Conservation (phyloP, 805 yeast species). For the Barnettozyma populi region DNA sequence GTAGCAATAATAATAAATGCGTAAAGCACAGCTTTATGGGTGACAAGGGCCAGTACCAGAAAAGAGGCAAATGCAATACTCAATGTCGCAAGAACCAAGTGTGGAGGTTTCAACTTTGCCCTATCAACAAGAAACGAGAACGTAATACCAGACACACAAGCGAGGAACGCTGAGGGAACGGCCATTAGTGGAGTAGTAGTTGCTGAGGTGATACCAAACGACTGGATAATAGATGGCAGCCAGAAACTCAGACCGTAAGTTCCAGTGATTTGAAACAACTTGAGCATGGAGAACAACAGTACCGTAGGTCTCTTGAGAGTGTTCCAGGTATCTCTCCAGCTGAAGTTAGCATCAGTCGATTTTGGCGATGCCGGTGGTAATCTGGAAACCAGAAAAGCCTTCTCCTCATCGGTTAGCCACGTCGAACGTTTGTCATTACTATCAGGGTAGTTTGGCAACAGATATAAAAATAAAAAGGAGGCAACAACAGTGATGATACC, state of each 20-base stretch:
- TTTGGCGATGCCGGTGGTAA: conserved; percentile 8
- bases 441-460: conserved; percentile 20
- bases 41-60: conserved; percentile 6
- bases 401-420: conserved; percentile 16
- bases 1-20: conserved; percentile 11
- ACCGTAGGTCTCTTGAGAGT: conserved; percentile 8
- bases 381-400: conserved; percentile 5
- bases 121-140: conserved; percentile 16
- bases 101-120: conserved; percentile 5
- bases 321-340: not conserved
- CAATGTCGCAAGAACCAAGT: not conserved
- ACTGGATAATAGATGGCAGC: conserved; percentile 14
- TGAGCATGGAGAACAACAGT: conserved; percentile 9
- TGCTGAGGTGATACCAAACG: conserved; percentile 12
- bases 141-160: conserved; percentile 11
- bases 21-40: conserved; percentile 6
- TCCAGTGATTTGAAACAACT: conserved; percentile 13
- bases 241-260: conserved; percentile 16
- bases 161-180: conserved; percentile 15
- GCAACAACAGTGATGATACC: conserved; percentile 15
- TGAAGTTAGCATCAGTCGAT: conserved; percentile 3
- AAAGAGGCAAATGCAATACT: not conserved
- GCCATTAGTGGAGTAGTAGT: conserved; percentile 13
- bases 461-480: conserved; percentile 5
- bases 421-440: conserved; percentile 3